Percentiles rank a stretch among this genome's conserved stretches.
Conservation (phyloP, 108 stramenopile genomes). For the Pseudonitzschia multiseries region DNA sequence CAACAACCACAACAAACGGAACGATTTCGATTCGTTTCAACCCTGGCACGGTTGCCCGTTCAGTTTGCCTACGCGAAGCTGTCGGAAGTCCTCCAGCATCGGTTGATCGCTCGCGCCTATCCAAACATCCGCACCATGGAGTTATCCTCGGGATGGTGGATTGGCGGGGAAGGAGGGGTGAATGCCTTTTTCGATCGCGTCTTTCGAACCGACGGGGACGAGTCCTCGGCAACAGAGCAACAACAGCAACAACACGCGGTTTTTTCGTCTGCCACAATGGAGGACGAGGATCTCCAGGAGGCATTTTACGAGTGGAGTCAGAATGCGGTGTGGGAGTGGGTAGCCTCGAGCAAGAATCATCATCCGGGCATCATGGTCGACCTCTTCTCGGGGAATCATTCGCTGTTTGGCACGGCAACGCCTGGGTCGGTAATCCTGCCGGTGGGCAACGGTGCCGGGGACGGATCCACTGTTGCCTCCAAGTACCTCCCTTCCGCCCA, state of each 20-base stretch:
- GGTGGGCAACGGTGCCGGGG: background rate
- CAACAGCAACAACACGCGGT: too few species aligned
- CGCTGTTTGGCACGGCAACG: too few species aligned
- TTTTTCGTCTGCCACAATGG: background rate
- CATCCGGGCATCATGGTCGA: background rate
- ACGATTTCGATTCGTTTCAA: background rate
- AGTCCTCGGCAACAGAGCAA: background rate
- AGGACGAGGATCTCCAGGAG: constrained; percentile 11
- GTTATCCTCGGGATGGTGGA: background rate
- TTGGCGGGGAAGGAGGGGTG: background rate
- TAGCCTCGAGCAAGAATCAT: background rate
- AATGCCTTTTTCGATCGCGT: constrained; percentile 1
- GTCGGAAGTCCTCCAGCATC: constrained; percentile 2
- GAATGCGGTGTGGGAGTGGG: background rate
- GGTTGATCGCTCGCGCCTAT: background rate
- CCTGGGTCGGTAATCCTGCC: too few species aligned
- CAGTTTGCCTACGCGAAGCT: constrained; percentile 11
- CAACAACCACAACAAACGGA: background rate
- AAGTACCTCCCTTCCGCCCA: background rate
- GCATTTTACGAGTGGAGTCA: constrained; percentile 6
- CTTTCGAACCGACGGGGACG: background rate
- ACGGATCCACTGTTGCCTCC: background rate
- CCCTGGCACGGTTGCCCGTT: background rate
- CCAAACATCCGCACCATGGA: constrained; percentile 9
- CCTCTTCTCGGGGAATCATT: background rate